A percentile compares a stretch with the other conserved stretches of the same genome.
Evolutionary conservation across 306 rosid genomes (phyloP).

Genomic region (Rosa lucieae): DNA sequence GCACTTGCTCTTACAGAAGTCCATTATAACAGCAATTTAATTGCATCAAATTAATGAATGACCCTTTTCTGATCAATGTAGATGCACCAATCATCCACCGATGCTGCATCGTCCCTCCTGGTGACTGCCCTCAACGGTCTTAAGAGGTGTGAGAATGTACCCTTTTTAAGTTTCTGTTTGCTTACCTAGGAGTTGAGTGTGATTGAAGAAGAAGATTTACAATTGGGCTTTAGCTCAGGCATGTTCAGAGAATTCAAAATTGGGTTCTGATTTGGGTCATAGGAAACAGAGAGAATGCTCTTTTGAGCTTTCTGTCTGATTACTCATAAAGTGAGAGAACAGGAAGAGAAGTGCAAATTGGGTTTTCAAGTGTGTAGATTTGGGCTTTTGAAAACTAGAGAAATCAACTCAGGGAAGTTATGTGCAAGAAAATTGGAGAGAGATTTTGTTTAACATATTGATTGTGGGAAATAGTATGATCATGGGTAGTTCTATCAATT

Average conservation of each 20-base stretch:
- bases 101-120: too few species aligned
- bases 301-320: neutral
- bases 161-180: neutral
- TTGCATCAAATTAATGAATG: too few species aligned
- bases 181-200: slow-evolving; percentile 2
- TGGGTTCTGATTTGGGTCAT: too few species aligned
- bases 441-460: neutral
- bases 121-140: too few species aligned
- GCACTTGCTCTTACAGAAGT: too few species aligned
- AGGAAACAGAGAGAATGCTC: too few species aligned
- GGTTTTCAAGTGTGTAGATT: neutral
- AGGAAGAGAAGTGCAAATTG: neutral
- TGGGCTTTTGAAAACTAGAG: neutral
- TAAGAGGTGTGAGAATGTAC: slow-evolving; percentile 52
- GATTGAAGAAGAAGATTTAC: neutral
- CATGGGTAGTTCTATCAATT: neutral
- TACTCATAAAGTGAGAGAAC: neutral
- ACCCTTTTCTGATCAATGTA: too few species aligned
- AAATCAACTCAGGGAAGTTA: neutral
- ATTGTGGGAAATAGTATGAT: neutral
- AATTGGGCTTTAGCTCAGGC: too few species aligned
- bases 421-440: neutral
- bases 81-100: too few species aligned
- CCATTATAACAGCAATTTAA: too few species aligned
- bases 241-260: too few species aligned